A percentile compares a stretch with the other conserved stretches of the same genome.
Conservation (phyloP, 129 eudicot species). For the Helianthus tuberosus region DNA sequence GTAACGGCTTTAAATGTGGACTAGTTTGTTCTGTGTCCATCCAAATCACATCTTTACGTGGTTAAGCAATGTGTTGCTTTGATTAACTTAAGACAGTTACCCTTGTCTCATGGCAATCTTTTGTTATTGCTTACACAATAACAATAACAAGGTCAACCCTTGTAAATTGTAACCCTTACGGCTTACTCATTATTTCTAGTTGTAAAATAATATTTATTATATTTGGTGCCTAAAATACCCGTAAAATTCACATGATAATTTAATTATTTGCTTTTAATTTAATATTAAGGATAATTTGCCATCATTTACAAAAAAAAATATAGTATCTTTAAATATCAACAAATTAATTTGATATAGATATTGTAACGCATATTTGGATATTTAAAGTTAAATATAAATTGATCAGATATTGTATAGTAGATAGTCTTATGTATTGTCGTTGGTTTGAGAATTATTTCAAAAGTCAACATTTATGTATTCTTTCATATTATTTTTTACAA, state of each 20-base stretch:
- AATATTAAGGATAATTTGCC: no score
- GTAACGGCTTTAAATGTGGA: no score
- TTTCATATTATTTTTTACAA: neutral
- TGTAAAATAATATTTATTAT: neutral
- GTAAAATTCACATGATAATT: no score
- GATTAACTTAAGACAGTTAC: slow-evolving; percentile 35
- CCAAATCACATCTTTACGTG: slow-evolving; percentile 18
- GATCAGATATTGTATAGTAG: slow-evolving; percentile 7
- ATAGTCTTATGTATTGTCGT: slow-evolving; percentile 1
- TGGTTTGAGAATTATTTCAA: slow-evolving; percentile 13
- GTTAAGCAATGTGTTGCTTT: slow-evolving; percentile 37
- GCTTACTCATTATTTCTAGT: neutral
- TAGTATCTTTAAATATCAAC: neutral
- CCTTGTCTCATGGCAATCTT: slow-evolving; percentile 29
- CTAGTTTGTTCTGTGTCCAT: no score
- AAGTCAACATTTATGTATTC: slow-evolving; percentile 24
- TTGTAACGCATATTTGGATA: neutral
- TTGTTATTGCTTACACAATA: slow-evolving; percentile 34
- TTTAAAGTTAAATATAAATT: neutral
- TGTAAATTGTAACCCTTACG: slow-evolving; percentile 22
- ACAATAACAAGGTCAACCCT: slow-evolving; percentile 36
- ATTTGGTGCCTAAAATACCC: neutral
- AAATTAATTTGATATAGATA: neutral
- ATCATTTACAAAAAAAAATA: no score
- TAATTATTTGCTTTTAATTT: no score